Evolutionary conservation across 768 basidiomycete species (phyloP).

Genomic region (Lactifluus pinguis): DNA sequence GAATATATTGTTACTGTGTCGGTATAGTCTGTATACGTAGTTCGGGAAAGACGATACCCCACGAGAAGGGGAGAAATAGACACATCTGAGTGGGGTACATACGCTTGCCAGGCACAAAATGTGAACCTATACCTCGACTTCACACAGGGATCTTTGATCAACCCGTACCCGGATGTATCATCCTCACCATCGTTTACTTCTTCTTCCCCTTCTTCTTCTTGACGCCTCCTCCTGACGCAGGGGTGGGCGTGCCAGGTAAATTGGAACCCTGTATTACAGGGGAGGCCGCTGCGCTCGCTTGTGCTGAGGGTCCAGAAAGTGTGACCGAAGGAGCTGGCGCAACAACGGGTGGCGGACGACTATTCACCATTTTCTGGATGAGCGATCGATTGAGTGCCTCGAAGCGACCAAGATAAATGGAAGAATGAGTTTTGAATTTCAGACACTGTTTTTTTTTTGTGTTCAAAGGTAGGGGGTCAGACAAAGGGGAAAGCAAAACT

Average conservation of each 20-base stretch:
- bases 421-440: constrained; percentile 93
- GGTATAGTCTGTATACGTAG: background rate
- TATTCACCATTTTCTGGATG: constrained; percentile 82
- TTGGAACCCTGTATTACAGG: constrained; percentile 1
- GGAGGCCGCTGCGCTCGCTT: constrained; percentile 5
- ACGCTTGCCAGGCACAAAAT: background rate
- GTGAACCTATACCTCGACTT: background rate
- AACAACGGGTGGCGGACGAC: constrained; percentile 18
- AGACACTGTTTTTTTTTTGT: constrained; percentile 60
- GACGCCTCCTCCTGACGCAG: constrained; percentile 45
- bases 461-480: background rate
- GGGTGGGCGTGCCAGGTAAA: constrained; percentile 13
- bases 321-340: constrained; percentile 1
- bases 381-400: constrained; percentile 82
- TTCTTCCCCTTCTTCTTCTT: constrained; percentile 84
- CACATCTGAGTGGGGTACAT: background rate
- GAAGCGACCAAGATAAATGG: constrained; percentile 93
- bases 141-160: background rate
- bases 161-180: background rate
- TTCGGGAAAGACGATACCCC: background rate
- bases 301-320: background rate
- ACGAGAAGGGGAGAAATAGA: background rate
- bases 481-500: background rate
- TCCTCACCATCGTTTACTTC: constrained; percentile 58
- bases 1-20: background rate